Conservation (phyloP, 495 filamentous ascomycete species). For the Lophiotrema nucula region DNA sequence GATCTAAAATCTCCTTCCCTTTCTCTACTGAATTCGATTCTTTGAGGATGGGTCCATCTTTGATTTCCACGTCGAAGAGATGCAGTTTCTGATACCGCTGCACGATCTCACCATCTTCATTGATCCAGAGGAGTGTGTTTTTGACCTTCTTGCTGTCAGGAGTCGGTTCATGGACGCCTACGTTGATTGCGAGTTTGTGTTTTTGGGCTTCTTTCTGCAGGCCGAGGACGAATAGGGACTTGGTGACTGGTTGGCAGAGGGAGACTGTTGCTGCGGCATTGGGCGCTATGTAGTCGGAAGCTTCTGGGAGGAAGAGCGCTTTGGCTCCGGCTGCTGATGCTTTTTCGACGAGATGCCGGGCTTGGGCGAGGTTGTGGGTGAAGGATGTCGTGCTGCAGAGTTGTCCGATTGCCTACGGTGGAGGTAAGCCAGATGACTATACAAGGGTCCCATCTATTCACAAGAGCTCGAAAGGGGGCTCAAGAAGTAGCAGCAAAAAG, state of each 20-base stretch:
- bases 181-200: constrained; percentile 68
- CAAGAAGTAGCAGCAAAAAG: too few species aligned
- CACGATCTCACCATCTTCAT: constrained; percentile 59
- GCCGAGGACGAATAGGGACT: constrained; percentile 66
- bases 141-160: constrained; percentile 55
- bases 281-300: constrained; percentile 79
- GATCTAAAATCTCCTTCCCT: constrained; percentile 58
- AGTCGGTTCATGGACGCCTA: constrained; percentile 81
- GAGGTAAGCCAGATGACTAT: not conserved
- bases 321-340: constrained; percentile 74
- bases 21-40: constrained; percentile 66
- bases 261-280: constrained; percentile 63
- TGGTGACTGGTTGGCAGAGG: constrained; percentile 59
- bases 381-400: constrained; percentile 80
- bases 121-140: constrained; percentile 70
- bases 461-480: too few species aligned
- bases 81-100: constrained; percentile 76
- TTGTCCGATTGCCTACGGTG: constrained; percentile 74
- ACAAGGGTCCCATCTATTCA: too few species aligned
- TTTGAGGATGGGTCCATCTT: constrained; percentile 59
- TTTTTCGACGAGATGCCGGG: constrained; percentile 66
- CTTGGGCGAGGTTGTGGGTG: constrained; percentile 74
- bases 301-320: constrained; percentile 89
- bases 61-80: constrained; percentile 71
- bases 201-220: constrained; percentile 64